Conservation (phyloP, 805 yeast species). For the Brettanomyces naardenensis region DNA sequence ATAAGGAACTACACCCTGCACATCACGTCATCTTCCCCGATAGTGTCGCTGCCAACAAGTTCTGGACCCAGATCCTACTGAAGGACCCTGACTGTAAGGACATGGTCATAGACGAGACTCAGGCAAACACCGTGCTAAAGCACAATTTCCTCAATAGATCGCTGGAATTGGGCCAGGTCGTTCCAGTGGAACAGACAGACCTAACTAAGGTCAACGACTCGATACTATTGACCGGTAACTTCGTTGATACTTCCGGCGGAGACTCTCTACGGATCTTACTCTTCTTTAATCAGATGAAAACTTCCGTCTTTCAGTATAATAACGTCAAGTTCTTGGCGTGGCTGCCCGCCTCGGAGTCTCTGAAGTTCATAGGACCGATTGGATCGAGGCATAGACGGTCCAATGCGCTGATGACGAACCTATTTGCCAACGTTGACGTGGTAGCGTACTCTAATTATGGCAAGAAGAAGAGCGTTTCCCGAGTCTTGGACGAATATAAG, state of each 20-base stretch:
- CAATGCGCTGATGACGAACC: slow-evolving; percentile 54
- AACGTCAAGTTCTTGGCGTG: slow-evolving; percentile 68
- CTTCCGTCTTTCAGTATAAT: slow-evolving; percentile 29
- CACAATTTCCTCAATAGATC: slow-evolving; percentile 19
- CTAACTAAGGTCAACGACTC: slow-evolving; percentile 18
- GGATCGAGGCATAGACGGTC: slow-evolving; percentile 48
- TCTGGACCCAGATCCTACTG: slow-evolving; percentile 15
- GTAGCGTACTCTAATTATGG: slow-evolving; percentile 36
- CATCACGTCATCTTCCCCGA: slow-evolving; percentile 48
- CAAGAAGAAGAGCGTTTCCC: slow-evolving; percentile 9
- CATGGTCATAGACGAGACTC: slow-evolving; percentile 10
- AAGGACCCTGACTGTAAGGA: slow-evolving; percentile 11
- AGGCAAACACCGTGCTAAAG: slow-evolving; percentile 11
- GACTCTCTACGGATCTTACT: slow-evolving; percentile 38
- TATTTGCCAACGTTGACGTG: slow-evolving; percentile 51
- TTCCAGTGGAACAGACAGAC: slow-evolving; percentile 21
- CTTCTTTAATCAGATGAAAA: slow-evolving; percentile 22
- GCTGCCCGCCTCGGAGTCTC: slow-evolving; percentile 53
- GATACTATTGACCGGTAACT: slow-evolving; percentile 23
- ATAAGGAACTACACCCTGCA: slow-evolving; percentile 51
- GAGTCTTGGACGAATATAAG: slow-evolving; percentile 5
- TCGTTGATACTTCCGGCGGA: slow-evolving; percentile 41
- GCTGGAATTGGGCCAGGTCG: slow-evolving; percentile 35
- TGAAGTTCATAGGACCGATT: slow-evolving; percentile 52
- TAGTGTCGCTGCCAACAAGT: slow-evolving; percentile 11